Base-by-base conservation (phyloP, 192 early-diverging fungal species). In the Thamnidium elegans region DNA sequence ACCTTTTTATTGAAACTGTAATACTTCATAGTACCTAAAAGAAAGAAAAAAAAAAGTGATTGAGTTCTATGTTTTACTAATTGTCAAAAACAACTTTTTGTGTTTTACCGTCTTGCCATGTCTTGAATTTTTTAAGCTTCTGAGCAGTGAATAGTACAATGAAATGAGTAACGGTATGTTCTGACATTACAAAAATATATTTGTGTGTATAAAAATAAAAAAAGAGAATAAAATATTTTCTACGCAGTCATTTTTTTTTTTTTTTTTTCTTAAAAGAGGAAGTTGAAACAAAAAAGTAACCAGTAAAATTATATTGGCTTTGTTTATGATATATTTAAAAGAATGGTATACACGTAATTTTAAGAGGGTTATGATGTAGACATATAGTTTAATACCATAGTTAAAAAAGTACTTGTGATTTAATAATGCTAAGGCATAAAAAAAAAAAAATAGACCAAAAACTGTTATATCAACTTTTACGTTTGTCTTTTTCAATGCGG, bases 81-180 rank as follows among this genome's bases (percentile, higher is more conserved):
- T 39, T 7, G 8, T 31, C 17, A 36, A 20, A n/a, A 21, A 53
- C 39, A 3, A 26, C 26, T 26, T 26, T 26, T 26, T 1, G 1
- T 3, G 26, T 1, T 26, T 31, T 69, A 79, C 80, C 80, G 51
- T 82, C 80, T 30, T 82, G 80, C 80, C 80, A 82, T 8, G 78
- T 82, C 61, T 82, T 82, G 47, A 69, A 67, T 48, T 82, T 82
- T 42, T 82, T 82, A n/a, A 54, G 65, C 50, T 82, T 82, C 47
- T 82, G 80, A 3, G 72, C 69, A 17, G 80, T 82, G 48, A 75
- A 82, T 13, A 82, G 53, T 7, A 69, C 67, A 51, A 55, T 26
- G 39, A 58, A 74, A 17, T 70, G 55, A 7, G 56, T 31, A 17
- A 51, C 42, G 19, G 55, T 58, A 17, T 50, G 53, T 2, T 66